These are phyloP conservation scores for Suhomyces tanzawaensis DNA, from an alignment of 805 yeast species.

Conservation along the genomic window DNA sequence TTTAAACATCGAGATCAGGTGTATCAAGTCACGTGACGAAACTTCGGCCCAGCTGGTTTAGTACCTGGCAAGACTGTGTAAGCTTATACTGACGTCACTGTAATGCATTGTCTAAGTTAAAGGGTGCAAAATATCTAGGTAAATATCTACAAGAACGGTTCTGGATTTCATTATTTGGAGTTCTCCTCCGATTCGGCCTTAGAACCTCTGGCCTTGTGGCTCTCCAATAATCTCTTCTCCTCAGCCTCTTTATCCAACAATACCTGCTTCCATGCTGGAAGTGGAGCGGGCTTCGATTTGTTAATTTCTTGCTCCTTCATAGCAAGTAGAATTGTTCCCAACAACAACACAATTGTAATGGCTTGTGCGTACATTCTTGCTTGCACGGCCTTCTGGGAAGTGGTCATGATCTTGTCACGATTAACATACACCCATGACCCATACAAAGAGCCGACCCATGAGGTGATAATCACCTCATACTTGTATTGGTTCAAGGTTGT, in stretches of 20 bases:
- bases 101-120: no score
- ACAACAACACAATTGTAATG: slow-evolving; percentile 25
- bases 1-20: not conserved
- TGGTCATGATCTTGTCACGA: slow-evolving; percentile 26
- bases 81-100: no score
- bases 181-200: not conserved
- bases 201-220: not conserved
- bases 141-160: not conserved
- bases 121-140: no score
- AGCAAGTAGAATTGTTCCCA: slow-evolving; percentile 26
- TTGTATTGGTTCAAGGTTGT: slow-evolving; percentile 30
- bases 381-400: slow-evolving; percentile 27
- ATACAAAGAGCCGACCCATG: slow-evolving; percentile 41
- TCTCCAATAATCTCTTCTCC: slow-evolving; percentile 4
- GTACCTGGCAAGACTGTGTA: no score
- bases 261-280: slow-evolving; percentile 25
- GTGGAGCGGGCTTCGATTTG: slow-evolving; percentile 19
- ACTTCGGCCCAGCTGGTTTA: not conserved
- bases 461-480: slow-evolving; percentile 32
- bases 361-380: slow-evolving; percentile 32
- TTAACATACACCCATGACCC: slow-evolving; percentile 29
- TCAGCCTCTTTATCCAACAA: slow-evolving; percentile 16
- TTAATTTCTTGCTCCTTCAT: slow-evolving; percentile 24
- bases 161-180: not conserved
- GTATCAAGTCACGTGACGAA: not conserved